Conservation (phyloP, 1,284 basidiomycete species). For the Agaricales sp. region DNA sequence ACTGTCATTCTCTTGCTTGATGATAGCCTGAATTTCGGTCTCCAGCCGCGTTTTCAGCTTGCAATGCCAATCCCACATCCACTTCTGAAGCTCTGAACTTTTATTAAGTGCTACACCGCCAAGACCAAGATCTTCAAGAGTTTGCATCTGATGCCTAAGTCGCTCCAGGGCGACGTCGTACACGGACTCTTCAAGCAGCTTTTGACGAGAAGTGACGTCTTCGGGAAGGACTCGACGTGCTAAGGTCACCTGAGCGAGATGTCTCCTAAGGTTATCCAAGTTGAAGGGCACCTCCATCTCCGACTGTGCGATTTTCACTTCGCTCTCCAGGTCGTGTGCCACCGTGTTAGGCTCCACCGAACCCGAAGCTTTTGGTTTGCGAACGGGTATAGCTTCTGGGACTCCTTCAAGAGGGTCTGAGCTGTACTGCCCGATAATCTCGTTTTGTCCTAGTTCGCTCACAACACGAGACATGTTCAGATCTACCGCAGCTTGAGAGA, state of each 20-base stretch:
- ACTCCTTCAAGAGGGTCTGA: conserved; percentile 38
- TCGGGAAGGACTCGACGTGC: conserved; percentile 55
- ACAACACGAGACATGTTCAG: conserved; percentile 41
- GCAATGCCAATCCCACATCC: conserved; percentile 88
- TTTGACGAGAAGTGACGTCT: conserved; percentile 68
- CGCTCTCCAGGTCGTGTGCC: conserved; percentile 10
- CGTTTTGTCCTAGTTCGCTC: conserved; percentile 42
- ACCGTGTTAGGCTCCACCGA: conserved; percentile 7
- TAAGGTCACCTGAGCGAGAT: conserved; percentile 52
- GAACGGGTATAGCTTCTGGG: conserved; percentile 49
- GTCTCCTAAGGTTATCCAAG: conserved; percentile 54
- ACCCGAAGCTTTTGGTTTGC: conserved; percentile 16
- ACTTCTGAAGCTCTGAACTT: conserved; percentile 50
- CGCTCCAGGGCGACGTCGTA: conserved; percentile 76
- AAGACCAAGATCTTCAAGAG: conserved; percentile 50
- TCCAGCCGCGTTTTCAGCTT: conserved; percentile 47
- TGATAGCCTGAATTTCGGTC: conserved; percentile 38
- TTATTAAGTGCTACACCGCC: conserved; percentile 31
- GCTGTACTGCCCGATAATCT: conserved; percentile 30
- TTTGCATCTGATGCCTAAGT: conserved; percentile 54
- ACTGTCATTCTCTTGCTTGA: conserved; percentile 25
- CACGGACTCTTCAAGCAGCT: conserved; percentile 75
- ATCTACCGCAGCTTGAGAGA: conserved; percentile 52
- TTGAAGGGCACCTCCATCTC: conserved; percentile 59
- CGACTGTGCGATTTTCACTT: conserved; percentile 16